A percentile compares a stretch with the other conserved stretches of the same genome.
Conservation (phyloP, 2,329 filamentous ascomycete species). For the Fusarium sp. region DNA sequence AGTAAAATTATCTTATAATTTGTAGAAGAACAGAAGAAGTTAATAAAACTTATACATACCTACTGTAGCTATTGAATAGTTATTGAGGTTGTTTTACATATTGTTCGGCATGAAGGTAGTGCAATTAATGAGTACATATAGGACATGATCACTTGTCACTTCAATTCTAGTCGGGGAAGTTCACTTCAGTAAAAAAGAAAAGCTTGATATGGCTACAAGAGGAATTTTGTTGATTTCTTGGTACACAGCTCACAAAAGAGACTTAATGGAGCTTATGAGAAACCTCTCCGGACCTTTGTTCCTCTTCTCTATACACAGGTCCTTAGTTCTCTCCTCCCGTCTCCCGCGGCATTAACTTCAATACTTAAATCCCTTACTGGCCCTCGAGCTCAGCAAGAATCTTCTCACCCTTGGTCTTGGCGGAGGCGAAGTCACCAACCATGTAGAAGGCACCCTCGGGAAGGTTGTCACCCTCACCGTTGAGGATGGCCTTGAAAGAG, state of each 20-base stretch:
- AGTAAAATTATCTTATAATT: background rate
- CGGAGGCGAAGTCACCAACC: conserved; percentile 95
- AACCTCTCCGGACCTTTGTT: conserved; percentile 62
- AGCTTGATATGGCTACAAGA: conserved; percentile 55
- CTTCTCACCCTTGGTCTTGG: conserved; percentile 98
- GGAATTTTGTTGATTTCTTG: conserved; percentile 66
- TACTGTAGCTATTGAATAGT: too few species aligned
- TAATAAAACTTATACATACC: too few species aligned
- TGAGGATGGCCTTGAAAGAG: conserved; percentile 97
- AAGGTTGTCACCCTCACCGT: conserved; percentile 93
- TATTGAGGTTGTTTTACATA: too few species aligned
- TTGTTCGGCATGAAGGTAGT: too few species aligned
- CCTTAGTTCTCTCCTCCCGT: conserved; percentile 50
- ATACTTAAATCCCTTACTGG: conserved; percentile 59
- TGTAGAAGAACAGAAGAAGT: too few species aligned
- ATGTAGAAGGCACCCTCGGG: conserved; percentile 97
- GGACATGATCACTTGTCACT: background rate
- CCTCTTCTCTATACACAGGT: conserved; percentile 71
- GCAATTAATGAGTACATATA: background rate
- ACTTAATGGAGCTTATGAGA: conserved; percentile 68
- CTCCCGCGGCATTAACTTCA: conserved; percentile 53
- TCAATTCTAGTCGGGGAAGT: background rate
- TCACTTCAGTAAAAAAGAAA: conserved; percentile 43
- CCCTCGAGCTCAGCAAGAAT: conserved; percentile 94
- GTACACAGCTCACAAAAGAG: conserved; percentile 73